These are phyloP conservation scores for Phytopythium mirpurense DNA, from an alignment of 352 stramenopile genomes.

Conservation along the genomic window DNA sequence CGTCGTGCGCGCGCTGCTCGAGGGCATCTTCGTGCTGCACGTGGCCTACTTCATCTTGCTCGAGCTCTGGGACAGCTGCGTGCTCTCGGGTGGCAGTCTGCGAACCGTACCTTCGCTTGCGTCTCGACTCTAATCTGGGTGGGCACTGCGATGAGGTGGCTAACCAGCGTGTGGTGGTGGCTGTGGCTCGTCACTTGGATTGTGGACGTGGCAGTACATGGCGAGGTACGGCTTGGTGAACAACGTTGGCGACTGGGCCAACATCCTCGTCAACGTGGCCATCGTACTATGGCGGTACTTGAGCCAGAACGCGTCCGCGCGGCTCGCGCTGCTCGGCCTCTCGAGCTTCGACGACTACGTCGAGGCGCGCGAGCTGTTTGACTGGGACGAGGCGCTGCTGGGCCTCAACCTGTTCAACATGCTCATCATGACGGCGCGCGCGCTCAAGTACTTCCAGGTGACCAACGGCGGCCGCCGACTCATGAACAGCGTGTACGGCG, in stretches of 20 bases:
- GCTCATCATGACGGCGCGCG: slow-evolving; percentile 47
- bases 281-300: slow-evolving; percentile 60
- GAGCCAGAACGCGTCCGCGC: slow-evolving; percentile 32
- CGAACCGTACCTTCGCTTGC: slow-evolving; percentile 23
- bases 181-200: no score
- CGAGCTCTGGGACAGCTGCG: slow-evolving; percentile 60
- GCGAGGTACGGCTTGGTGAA: slow-evolving; percentile 58
- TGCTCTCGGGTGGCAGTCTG: slow-evolving; percentile 47
- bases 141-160: background rate
- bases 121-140: background rate
- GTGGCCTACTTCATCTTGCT: slow-evolving; percentile 58
- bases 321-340: slow-evolving; percentile 36
- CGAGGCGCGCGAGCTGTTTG: slow-evolving; percentile 32
- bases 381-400: slow-evolving; percentile 59
- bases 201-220: slow-evolving; percentile 31
- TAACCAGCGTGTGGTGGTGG: no score
- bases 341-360: slow-evolving; percentile 59
- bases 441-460: slow-evolving; percentile 72
- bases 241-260: slow-evolving; percentile 61
- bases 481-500: slow-evolving; percentile 64
- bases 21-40: slow-evolving; percentile 39
- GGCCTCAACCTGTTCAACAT: slow-evolving; percentile 67
- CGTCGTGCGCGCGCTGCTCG: slow-evolving; percentile 32
- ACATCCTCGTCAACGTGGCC: slow-evolving; percentile 46
- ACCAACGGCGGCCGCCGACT: slow-evolving; percentile 53